phyloP scores from a whole-genome alignment of 768 basidiomycete genomes.

The Macrolepiota albuminosa region DNA sequence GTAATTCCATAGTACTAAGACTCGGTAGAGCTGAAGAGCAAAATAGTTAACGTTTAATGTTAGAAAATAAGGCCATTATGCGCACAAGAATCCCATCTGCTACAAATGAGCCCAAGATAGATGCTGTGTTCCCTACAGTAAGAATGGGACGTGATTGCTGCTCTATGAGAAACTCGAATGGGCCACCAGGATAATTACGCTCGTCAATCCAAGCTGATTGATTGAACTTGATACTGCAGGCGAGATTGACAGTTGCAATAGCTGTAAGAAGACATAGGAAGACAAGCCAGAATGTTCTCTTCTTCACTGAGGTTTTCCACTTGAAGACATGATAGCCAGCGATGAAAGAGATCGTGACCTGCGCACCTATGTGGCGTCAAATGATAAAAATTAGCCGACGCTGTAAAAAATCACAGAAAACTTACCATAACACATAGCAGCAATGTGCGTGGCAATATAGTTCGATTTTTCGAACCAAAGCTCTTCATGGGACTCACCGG shows the following conservation, averaged over 20 bases:
- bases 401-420: neutral
- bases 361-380: slow-evolving; percentile 10
- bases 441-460: slow-evolving; percentile 16
- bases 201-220: slow-evolving; percentile 28
- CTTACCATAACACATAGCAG: slow-evolving; percentile 19
- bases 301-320: slow-evolving; percentile 1
- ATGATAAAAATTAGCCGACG: neutral
- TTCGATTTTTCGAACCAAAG: slow-evolving; percentile 20
- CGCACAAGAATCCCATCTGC: slow-evolving; percentile 35
- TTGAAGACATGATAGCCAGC: slow-evolving; percentile 10
- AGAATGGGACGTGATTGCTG: slow-evolving; percentile 20
- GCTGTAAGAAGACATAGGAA: slow-evolving; percentile 2
- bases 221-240: slow-evolving; percentile 17
- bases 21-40: slow-evolving; percentile 6
- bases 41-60: neutral
- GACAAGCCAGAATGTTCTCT: neutral
- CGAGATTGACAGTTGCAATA: slow-evolving; percentile 15
- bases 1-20: slow-evolving; percentile 9
- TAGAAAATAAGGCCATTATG: slow-evolving; percentile 3
- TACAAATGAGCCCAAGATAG: slow-evolving; percentile 27
- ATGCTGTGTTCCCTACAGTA: slow-evolving; percentile 18
- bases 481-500: slow-evolving; percentile 7
- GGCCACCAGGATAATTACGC: slow-evolving; percentile 27
- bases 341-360: slow-evolving; percentile 13
- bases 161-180: slow-evolving; percentile 24